Evolutionary conservation across 2,329 filamentous ascomycete species (phyloP), one percentile per base, ranked within the genome.

Genomic region (Verticillium alfalfae): DNA sequence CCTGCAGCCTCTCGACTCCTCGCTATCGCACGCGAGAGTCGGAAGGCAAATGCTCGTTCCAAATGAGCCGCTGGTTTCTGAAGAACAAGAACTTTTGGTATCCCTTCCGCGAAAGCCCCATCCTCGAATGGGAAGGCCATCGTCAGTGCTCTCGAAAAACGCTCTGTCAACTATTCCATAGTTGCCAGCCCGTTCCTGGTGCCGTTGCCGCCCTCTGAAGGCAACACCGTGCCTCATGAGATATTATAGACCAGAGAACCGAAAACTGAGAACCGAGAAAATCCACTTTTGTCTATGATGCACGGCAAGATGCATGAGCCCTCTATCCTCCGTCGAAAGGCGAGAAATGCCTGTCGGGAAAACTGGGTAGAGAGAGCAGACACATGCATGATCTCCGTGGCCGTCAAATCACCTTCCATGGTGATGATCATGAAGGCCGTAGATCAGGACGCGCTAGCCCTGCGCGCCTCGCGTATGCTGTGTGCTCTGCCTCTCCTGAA

Each of bases 211-310:
- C 66, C 70, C 65, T 69, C 71, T 68, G 69, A 67, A 68, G 68
- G 70, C 68, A 61, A 70, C 69, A 66, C 67, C 65, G 61, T 61
- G 66, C 69, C 69, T 68, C 70, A 57, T 56, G 34, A 56, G 49
- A 58, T 56, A 59, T 60, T 60, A 64, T 66, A 64, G 73, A 79
- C 80, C 76, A 81, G 79, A 84, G 76, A 83, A 38, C 45, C 26
- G 45, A 52, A 59, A 26, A 37, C 58, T 31, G 58, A 59, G 58
- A 55, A 82, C 81, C 78, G 83, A 85, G 82, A 84, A 31, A 84
- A 84, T 84, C 83, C 82, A 82, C 81, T 85, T 86, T 86, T 85
- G 81, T 87, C 84, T 87, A 86, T 78, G 70, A 70, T 72, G 69
- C 67, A 70, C 67, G 70, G 68, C 68, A 70, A 71, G 70, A 63